A percentile compares a stretch with the other conserved stretches of the same genome.
Evolutionary conservation across 371 early-diverging fungal genomes (phyloP).

Genomic region (Apophysomyces trapeziformis): DNA sequence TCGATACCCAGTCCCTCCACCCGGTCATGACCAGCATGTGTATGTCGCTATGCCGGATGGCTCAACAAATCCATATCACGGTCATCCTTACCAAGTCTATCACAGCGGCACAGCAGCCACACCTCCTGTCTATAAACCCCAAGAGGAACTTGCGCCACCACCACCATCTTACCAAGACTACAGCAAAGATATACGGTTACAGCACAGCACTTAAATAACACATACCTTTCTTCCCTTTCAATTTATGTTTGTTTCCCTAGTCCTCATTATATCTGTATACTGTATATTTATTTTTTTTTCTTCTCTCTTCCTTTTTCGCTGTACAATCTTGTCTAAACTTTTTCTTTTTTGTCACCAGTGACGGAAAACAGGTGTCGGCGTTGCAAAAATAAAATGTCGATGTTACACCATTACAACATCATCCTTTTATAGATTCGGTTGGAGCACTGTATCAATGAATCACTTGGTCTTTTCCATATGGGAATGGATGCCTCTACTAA

Average conservation of each 20-base stretch:
- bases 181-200: conserved; percentile 21
- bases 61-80: conserved; percentile 3
- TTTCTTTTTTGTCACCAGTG: too few relatives aligned
- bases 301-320: background rate
- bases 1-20: conserved; percentile 1
- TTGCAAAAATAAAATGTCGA: too few relatives aligned
- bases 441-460: too few relatives aligned
- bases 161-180: conserved; percentile 32
- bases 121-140: conserved; percentile 25
- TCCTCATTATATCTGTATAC: background rate
- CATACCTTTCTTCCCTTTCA: background rate
- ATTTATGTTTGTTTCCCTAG: background rate
- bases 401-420: too few relatives aligned
- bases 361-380: too few relatives aligned
- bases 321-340: background rate
- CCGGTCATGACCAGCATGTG: background rate
- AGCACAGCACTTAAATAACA: conserved; percentile 1
- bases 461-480: too few relatives aligned
- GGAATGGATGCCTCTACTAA: too few relatives aligned
- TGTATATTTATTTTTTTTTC: background rate
- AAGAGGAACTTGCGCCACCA: conserved; percentile 9
- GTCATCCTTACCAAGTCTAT: background rate
- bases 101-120: background rate
- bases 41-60: conserved; percentile 3
- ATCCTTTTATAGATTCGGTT: too few relatives aligned